Percentiles rank a stretch among this genome's conserved stretches.
Evolutionary conservation across 2,329 filamentous ascomycete genomes (phyloP).

Genomic region (Diaporthe sp.): DNA sequence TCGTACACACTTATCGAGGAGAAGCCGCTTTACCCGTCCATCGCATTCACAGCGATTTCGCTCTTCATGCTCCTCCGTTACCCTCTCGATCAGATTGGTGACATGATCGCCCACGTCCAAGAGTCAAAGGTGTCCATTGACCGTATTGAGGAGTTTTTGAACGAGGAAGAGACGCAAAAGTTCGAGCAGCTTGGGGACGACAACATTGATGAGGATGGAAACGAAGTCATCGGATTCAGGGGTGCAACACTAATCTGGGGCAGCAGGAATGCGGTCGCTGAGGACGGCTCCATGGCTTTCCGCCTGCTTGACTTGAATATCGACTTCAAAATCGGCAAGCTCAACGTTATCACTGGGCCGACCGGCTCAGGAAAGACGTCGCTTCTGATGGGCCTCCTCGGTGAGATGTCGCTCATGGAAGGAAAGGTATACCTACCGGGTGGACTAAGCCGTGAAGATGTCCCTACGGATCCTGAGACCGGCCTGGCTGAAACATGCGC

Average conservation of each 20-base stretch:
- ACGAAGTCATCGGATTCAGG: slow-evolving; percentile 84
- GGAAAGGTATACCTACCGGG: slow-evolving; percentile 89
- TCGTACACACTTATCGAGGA: slow-evolving; percentile 91
- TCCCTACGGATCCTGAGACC: slow-evolving; percentile 83
- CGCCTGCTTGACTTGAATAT: slow-evolving; percentile 85
- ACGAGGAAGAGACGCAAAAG: slow-evolving; percentile 95
- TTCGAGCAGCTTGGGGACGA: slow-evolving; percentile 83
- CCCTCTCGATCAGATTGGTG: slow-evolving; percentile 93
- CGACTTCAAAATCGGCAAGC: slow-evolving; percentile 83
- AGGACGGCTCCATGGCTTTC: slow-evolving; percentile 79
- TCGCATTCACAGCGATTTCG: slow-evolving; percentile 96
- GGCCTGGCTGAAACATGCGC: slow-evolving; percentile 91
- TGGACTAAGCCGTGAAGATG: slow-evolving; percentile 85
- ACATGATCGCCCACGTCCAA: slow-evolving; percentile 98
- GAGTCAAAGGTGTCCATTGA: slow-evolving; percentile 97
- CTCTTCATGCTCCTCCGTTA: slow-evolving; percentile 94
- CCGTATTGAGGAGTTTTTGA: slow-evolving; percentile 93
- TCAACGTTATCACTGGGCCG: slow-evolving; percentile 93
- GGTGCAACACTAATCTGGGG: slow-evolving; percentile 93
- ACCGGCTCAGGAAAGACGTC: slow-evolving; percentile 97
- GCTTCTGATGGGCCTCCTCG: slow-evolving; percentile 92
- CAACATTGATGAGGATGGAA: slow-evolving; percentile 74
- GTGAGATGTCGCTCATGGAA: slow-evolving; percentile 90
- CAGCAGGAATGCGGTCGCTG: slow-evolving; percentile 67
- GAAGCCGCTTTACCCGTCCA: slow-evolving; percentile 88